Base-by-base conservation (phyloP, 1,139 yeast genomes). In the Suhomyces panamericanus region DNA sequence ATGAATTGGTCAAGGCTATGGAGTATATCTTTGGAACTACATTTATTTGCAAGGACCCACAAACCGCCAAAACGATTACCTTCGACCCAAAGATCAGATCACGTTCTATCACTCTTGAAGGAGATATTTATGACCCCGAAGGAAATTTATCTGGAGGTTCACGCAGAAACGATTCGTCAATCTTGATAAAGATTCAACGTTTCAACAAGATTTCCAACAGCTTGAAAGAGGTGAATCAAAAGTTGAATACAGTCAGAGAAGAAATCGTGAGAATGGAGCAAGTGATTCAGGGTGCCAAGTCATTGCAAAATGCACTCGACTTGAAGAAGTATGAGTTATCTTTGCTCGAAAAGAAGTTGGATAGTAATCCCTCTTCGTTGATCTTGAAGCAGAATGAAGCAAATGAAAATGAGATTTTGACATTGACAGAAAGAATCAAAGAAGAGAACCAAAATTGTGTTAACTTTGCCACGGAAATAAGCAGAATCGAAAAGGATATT, bases 81-180 rank as follows among this genome's bases (percentile, higher is more conserved):
- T 95, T 91, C 63, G 83, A 91, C 62, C 95, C 93, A 0, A 75
- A 80, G 47, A 82, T 93, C 12, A 77, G 88, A 51, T 75, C 91
- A 0, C 81, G 93, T 57, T 85, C 96, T n/a, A 91, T 95, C 12
- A 95, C 99, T 0, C 63, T 87, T 34, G 95, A 91, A 43, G 99
- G 99, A 39, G 99, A 93, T 64, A 78, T 85, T 10, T 95, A 91
- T 66, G 99, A 95, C 60, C 99, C 99, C 0, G 90, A 86, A 55
- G 99, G 99, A 12, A 89, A 96, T 17, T 70, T 95, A 33, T 87
- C 97, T 1, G 99, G 99, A 43, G 99, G 99, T n/a, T 84, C 95
- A 17, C 77, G 93, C 53, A 81, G 75, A 51, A 67, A 71, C 39
- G 75, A 81, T 12, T 73, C 79, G 6, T 79, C 90, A 0, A 64